These are phyloP conservation scores for Ophiostoma fasciatum DNA, from an alignment of 2,329 filamentous ascomycete species.

Conservation along the genomic window DNA sequence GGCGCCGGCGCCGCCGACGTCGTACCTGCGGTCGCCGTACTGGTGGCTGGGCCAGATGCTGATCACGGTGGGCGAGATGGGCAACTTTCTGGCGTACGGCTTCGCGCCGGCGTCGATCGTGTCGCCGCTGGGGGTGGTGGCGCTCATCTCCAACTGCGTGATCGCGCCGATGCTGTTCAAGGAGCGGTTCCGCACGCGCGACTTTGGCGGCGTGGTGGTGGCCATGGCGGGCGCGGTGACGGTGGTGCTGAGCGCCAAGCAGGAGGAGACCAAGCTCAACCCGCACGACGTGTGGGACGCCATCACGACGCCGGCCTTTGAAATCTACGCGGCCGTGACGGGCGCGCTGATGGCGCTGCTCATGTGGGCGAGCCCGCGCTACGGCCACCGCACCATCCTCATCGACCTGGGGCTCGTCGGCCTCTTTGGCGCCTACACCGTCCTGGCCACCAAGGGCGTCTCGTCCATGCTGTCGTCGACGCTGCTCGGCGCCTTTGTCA, in stretches of 20 bases:
- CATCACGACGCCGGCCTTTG: constrained; percentile 78
- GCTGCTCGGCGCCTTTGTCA: constrained; percentile 76
- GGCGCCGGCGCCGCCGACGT: constrained; percentile 27
- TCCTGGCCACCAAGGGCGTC: constrained; percentile 87
- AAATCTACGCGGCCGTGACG: constrained; percentile 75
- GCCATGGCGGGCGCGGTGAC: constrained; percentile 79
- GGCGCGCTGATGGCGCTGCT: constrained; percentile 56
- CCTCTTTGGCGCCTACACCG: constrained; percentile 92
- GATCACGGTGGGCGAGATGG: constrained; percentile 84
- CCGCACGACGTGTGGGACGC: constrained; percentile 81
- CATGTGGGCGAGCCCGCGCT: constrained; percentile 69
- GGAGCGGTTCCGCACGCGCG: constrained; percentile 70
- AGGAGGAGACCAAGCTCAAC: constrained; percentile 78
- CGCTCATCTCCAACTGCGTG: constrained; percentile 88
- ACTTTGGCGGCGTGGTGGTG: constrained; percentile 78
- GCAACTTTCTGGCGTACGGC: constrained; percentile 93
- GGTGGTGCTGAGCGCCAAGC: constrained; percentile 81
- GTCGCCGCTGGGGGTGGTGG: constrained; percentile 91
- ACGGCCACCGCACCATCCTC: constrained; percentile 74
- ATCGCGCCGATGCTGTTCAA: constrained; percentile 92
- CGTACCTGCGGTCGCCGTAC: constrained; percentile 79
- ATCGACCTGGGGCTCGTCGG: constrained; percentile 90
- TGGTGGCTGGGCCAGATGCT: constrained; percentile 94
- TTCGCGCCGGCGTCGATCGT: constrained; percentile 97
- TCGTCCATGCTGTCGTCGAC: constrained; percentile 89